A percentile compares a stretch with the other conserved stretches of the same genome.
Conservation (phyloP, 2,329 filamentous ascomycete species). For the Ascosphaera apis region DNA sequence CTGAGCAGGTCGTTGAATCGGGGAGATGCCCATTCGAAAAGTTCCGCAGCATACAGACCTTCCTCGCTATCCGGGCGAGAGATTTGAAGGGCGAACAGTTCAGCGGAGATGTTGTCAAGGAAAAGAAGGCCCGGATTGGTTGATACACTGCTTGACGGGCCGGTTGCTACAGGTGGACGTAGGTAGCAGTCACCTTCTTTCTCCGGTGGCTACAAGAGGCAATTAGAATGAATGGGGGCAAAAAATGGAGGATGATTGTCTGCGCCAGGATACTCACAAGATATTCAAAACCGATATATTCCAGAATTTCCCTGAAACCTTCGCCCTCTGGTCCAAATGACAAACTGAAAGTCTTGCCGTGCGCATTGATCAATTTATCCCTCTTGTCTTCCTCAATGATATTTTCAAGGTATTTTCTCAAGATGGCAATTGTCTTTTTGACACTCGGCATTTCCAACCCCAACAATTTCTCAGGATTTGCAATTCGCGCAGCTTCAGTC, state of each 20-base stretch:
- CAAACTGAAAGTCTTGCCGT: conserved; percentile 41
- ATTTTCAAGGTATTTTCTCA: conserved; percentile 38
- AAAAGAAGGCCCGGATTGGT: conserved; percentile 17
- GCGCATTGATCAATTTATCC: conserved; percentile 30
- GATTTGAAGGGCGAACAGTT: conserved; percentile 25
- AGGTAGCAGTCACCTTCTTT: conserved; percentile 21
- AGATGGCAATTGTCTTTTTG: conserved; percentile 30
- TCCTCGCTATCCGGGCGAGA: too few relatives aligned
- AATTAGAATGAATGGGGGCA: too few relatives aligned
- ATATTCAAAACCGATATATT: conserved; percentile 32
- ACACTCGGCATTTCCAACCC: conserved; percentile 28
- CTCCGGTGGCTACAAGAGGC: conserved; percentile 6
- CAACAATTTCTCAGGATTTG: conserved; percentile 30
- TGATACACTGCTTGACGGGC: conserved; percentile 4
- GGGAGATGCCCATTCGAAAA: too few relatives aligned
- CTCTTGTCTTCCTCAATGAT: conserved; percentile 27
- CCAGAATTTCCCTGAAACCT: conserved; percentile 32
- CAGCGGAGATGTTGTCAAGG: conserved; percentile 36
- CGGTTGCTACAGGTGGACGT: conserved; percentile 14
- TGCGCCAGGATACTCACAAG: conserved; percentile 15
- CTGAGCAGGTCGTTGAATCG: too few relatives aligned
- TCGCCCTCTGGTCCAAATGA: conserved; percentile 34
- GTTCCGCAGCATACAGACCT: too few relatives aligned
- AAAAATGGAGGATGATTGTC: too few relatives aligned
- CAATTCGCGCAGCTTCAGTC: conserved; percentile 27